phyloP scores from a whole-genome alignment of 768 basidiomycete species.

The Pholiota conissans region DNA sequence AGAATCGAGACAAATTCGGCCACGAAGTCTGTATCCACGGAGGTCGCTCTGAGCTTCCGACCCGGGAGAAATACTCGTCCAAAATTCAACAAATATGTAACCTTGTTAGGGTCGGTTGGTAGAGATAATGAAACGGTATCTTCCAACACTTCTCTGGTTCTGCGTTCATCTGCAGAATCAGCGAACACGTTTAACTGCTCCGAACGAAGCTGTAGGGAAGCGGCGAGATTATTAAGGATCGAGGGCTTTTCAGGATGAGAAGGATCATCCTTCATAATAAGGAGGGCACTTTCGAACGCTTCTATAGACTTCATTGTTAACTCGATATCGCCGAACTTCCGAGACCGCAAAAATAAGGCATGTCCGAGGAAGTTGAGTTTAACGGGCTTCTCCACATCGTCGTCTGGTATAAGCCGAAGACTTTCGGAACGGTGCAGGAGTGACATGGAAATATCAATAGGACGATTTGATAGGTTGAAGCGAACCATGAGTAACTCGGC shows the following conservation, averaged over 20 bases:
- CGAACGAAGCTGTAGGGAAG: not conserved
- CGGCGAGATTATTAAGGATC: slow-evolving; percentile 6
- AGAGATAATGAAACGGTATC: not conserved
- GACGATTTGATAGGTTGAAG: too few relatives aligned
- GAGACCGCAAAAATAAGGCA: not conserved
- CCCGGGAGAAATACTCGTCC: not conserved
- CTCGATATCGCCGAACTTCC: not conserved
- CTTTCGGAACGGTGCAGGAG: not conserved
- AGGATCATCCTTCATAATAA: not conserved
- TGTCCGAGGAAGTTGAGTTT: slow-evolving; percentile 1
- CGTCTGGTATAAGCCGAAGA: not conserved
- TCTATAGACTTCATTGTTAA: not conserved
- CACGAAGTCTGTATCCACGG: too few relatives aligned
- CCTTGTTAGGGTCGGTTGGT: not conserved
- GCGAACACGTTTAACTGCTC: not conserved
- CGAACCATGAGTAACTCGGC: too few relatives aligned
- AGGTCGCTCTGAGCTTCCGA: not conserved
- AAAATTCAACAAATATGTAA: not conserved
- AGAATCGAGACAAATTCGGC: too few relatives aligned
- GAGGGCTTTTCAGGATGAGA: not conserved
- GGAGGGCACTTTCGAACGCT: not conserved
- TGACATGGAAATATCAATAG: not conserved
- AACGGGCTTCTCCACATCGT: not conserved
- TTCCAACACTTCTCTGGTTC: not conserved
- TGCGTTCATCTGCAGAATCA: not conserved